Base-by-base conservation (phyloP, 305 asterid genomes). In the Fraxinus albicans region DNA sequence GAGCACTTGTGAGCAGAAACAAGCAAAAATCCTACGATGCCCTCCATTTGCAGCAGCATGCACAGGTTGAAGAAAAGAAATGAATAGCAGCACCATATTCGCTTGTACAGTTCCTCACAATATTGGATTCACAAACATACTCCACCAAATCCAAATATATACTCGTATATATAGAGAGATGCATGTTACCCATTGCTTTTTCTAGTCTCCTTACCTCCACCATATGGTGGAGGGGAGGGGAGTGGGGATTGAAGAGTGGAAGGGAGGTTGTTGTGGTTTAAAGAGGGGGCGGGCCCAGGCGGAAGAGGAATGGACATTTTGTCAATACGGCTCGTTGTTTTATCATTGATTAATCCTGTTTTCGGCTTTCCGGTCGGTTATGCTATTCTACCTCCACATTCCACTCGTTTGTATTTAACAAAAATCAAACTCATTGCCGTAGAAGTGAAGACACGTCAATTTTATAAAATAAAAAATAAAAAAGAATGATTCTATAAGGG, bases 241-340 rank as follows among this genome's bases (percentile, higher is more conserved):
- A 76, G 12, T 79, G 75, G 17, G 79, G 35, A 42, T 50, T 29
- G 17, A 12, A 50, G 79, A 34, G 9, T 47, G 53, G n/a, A 75
- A 31, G 83, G 29, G 82, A 76, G 80, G 85, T 89, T 72, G 90
- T 90, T 87, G 83, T 82, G 81, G 77, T 85, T 73, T 36, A 77
- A 85, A 77, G 82, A 3, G 82, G 87, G 90, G 90, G 60, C 19
- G n/a, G 75, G 75, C 88, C 89, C 89, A 83, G 65, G 60, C 38
- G 25, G 84, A 79, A 82, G 83, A 80, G 69, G 81, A 85, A 83
- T 80, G 83, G 87, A 83, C 82, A 72, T 83, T 83, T 87, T 82
- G 77, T 84, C 80, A 23, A 77, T n/a, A 65, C 58, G 83, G 84
- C 36, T 83, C 25, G 34, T 76, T 60, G 25, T 77, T 60, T 19